phyloP scores from a whole-genome alignment of 371 early-diverging fungal genomes.

The Lichtheimia corymbifera region DNA sequence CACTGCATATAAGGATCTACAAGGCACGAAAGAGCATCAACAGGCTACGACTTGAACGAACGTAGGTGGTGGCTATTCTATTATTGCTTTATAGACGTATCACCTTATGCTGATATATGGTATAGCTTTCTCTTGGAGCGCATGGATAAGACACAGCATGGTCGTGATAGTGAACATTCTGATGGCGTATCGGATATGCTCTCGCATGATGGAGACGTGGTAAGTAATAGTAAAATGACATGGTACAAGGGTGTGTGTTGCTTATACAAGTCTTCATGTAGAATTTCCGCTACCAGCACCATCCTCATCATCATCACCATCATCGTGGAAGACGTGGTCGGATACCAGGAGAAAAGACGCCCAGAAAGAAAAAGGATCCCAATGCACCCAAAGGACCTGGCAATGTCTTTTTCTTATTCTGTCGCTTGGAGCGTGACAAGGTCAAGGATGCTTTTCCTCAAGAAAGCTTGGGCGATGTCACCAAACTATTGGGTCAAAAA shows the following conservation, averaged over 20 bases:
- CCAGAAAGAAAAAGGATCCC: slow-evolving; percentile 57
- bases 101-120: no score
- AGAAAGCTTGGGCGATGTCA: slow-evolving; percentile 52
- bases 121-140: slow-evolving; percentile 28
- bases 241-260: no score
- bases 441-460: slow-evolving; percentile 59
- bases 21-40: slow-evolving; percentile 48
- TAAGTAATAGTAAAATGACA: not conserved
- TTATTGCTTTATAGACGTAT: no score
- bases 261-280: no score
- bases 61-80: slow-evolving; percentile 21
- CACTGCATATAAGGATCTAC: slow-evolving; percentile 38
- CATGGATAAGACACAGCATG: slow-evolving; percentile 22
- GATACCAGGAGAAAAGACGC: slow-evolving; percentile 26
- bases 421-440: slow-evolving; percentile 57
- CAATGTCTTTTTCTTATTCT: slow-evolving; percentile 67
- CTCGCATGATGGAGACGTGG: slow-evolving; percentile 25
- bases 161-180: slow-evolving; percentile 27
- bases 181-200: slow-evolving; percentile 8
- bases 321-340: slow-evolving; percentile 4
- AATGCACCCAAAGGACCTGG: slow-evolving; percentile 71
- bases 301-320: not conserved
- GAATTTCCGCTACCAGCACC: not conserved
- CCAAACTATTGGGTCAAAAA: slow-evolving; percentile 48
- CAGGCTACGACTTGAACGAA: slow-evolving; percentile 46